Evolutionary conservation across 2,329 filamentous ascomycete species (phyloP), one percentile per base, ranked within the genome.

Genomic region (Aspergillus ruber): DNA sequence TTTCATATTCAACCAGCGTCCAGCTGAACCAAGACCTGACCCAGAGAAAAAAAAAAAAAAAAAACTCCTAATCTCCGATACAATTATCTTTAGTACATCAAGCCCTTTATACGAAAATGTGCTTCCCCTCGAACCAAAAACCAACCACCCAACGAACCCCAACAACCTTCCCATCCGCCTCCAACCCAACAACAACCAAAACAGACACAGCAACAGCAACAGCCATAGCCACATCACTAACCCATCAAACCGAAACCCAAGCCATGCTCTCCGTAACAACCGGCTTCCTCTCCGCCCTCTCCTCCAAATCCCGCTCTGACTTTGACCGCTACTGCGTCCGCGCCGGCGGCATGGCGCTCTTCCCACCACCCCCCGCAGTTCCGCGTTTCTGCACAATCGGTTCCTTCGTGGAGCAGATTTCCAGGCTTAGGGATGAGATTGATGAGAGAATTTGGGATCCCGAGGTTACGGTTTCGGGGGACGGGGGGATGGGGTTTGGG

Each of bases 311-410:
- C 12, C 48, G 61, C 13, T 46, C 46, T 12, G 63, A 64, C 8
- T 65, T 67, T 39, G 64, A 66, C 33, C 65, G 62, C 42, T 58
- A 65, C 51, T 67, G 63, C 44, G 53, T 67, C 9, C 51, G 56
- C 29, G 63, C 63, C 8, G 64, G 63, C 3, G 64, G 63, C 1
- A 67, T 67, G 63, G 56, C 64, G 2, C 55, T 67, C 2, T 63
- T 56, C n/a, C 63, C 62, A 13, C 65, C 64, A 6, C 47, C 56
- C 1, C 55, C 63, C 4, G 58, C 53, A 13, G 41, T 54, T 4
- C 56, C 63, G n/a, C 62, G 64, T 12, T 67, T 67, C 45, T 66
- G 63, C 47, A 66, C 64, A 0, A 64, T 67, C 38, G 64, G 63
- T 2, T 56, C 62, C 8, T 67, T 66, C 39, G 60, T 66, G 41